Percentiles rank a stretch among this genome's conserved stretches.
These are phyloP conservation scores for Podochytrium sp. DNA, from an alignment of 192 early-diverging fungal species.

Conservation along the genomic window DNA sequence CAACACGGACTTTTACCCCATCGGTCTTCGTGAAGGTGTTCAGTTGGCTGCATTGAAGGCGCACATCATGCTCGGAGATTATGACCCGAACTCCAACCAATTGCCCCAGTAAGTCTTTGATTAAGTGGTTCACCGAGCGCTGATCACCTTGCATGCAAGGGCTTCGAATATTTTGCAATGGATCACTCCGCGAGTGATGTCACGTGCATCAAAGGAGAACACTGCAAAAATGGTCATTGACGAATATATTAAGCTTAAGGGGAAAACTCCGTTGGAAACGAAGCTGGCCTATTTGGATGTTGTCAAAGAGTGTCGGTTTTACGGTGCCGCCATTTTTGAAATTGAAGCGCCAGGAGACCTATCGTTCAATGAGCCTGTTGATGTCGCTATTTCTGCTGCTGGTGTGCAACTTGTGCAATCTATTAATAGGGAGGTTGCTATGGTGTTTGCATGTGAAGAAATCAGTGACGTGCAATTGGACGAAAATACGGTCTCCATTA, in stretches of 20 bases:
- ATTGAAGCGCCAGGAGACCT: constrained; percentile 53
- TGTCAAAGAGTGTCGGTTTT: constrained; percentile 44
- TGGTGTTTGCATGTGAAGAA: constrained; percentile 45
- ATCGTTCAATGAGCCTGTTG: constrained; percentile 51
- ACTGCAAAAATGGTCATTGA: constrained; percentile 47
- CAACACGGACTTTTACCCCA: constrained; percentile 48
- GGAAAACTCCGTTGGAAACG: constrained; percentile 29
- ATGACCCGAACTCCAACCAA: constrained; percentile 28
- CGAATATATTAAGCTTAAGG: constrained; percentile 48
- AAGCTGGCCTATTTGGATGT: constrained; percentile 50
- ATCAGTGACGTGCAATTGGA: constrained; percentile 42
- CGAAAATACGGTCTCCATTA: constrained; percentile 34
- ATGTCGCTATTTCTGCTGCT: constrained; percentile 38
- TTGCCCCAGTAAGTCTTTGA: constrained; percentile 38
- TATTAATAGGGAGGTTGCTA: constrained; percentile 42
- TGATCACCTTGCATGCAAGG: constrained; percentile 26
- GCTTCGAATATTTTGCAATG: constrained; percentile 37
- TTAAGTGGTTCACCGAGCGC: neutral
- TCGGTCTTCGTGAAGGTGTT: constrained; percentile 43
- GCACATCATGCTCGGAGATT: constrained; percentile 54
- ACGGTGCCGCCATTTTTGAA: constrained; percentile 49
- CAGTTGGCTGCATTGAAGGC: constrained; percentile 54
- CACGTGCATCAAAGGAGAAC: constrained; percentile 44
- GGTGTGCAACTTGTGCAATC: constrained; percentile 55
- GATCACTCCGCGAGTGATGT: constrained; percentile 42